Evolutionary conservation across 2,329 filamentous ascomycete species (phyloP).

Genomic region (Fonsecaea pedrosoi): DNA sequence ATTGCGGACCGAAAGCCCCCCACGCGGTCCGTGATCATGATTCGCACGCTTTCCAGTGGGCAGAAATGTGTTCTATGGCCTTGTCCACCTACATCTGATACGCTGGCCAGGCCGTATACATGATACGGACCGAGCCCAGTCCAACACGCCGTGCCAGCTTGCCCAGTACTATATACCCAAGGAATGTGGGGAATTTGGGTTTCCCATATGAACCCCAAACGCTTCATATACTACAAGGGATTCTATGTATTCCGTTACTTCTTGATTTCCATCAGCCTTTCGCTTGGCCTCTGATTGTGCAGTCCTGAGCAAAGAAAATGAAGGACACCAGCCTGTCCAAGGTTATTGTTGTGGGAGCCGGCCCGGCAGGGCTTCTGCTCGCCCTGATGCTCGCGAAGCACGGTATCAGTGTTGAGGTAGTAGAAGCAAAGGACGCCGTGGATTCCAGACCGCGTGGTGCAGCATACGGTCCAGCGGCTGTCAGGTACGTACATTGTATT

Average conservation of each 20-base stretch:
- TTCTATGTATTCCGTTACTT: not conserved
- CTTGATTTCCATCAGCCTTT: not conserved
- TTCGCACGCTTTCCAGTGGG: not conserved
- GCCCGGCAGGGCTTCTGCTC: conserved; percentile 43
- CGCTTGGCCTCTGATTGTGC: not conserved
- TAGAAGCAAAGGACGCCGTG: conserved; percentile 55
- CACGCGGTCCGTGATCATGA: not conserved
- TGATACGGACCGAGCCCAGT: not conserved
- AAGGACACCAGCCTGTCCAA: not conserved
- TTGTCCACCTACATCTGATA: not conserved
- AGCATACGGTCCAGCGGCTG: conserved; percentile 65
- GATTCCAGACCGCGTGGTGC: conserved; percentile 61
- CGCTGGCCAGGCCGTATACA: not conserved
- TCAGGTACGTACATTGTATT: conserved; percentile 38
- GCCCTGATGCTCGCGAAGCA: conserved; percentile 43
- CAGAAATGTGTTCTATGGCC: not conserved
- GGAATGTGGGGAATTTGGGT: not conserved
- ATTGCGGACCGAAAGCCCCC: not conserved
- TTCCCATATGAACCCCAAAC: not conserved
- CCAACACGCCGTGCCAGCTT: not conserved
- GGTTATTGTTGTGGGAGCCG: conserved; percentile 41
- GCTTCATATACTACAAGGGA: not conserved
- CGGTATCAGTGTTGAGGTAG: conserved; percentile 40
- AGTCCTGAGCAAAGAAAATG: not conserved
- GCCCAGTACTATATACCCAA: not conserved